Conservation (phyloP, 2,329 filamentous ascomycete genomes). For the Fusarium concolor region DNA sequence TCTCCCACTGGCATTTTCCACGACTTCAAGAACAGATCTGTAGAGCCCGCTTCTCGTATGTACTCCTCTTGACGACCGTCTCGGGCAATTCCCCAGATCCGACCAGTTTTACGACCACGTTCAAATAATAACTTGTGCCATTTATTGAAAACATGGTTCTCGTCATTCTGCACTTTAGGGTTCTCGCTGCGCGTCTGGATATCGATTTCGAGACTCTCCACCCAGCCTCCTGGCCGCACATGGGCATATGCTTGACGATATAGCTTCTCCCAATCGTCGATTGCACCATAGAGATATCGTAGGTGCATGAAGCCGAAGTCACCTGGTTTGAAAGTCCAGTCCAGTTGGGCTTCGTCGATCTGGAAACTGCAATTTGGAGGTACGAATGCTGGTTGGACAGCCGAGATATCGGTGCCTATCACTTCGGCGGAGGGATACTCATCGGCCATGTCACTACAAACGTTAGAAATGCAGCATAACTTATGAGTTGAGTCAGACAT, state of each 20-base stretch:
- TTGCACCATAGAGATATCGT: constrained; percentile 65
- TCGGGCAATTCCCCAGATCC: constrained; percentile 43
- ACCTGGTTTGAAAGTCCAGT: constrained; percentile 59
- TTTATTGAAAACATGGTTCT: constrained; percentile 32
- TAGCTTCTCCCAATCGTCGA: constrained; percentile 67
- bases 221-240: constrained; percentile 53
- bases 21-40: constrained; percentile 24
- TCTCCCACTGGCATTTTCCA: constrained; percentile 29
- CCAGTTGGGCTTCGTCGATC: constrained; percentile 50
- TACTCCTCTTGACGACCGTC: constrained; percentile 36
- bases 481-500: constrained; percentile 18
- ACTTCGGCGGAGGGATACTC: constrained; percentile 47
- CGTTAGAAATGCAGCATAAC: not conserved
- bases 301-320: constrained; percentile 70
- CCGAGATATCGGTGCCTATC: constrained; percentile 52
- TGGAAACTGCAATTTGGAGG: constrained; percentile 50
- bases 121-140: constrained; percentile 37
- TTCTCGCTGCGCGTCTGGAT: constrained; percentile 35
- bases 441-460: constrained; percentile 47
- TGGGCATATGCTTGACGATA: constrained; percentile 64
- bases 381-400: constrained; percentile 49
- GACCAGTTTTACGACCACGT: constrained; percentile 44
- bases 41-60: constrained; percentile 38
- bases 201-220: constrained; percentile 37
- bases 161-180: constrained; percentile 26